Base-by-base conservation (phyloP, 805 yeast genomes). In the Scheffersomyces ergatensis region DNA sequence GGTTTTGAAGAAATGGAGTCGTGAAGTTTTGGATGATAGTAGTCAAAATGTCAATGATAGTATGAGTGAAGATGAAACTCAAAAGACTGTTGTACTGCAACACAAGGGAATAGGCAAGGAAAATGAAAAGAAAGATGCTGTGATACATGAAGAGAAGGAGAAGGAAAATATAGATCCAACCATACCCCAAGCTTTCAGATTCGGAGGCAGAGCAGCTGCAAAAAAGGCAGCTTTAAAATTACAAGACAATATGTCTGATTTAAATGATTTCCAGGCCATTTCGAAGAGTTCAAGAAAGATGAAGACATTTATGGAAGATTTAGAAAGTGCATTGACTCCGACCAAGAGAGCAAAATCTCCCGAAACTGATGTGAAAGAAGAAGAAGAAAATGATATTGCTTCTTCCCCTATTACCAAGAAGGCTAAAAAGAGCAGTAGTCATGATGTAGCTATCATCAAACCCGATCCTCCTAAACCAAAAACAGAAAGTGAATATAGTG, bases 161-260 rank as follows among this genome's bases (percentile, higher is more conserved):
- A 31, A 17, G 32, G 36, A 40, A 16, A 34, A 34, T 18, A 18
- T 11, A 20, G 13, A 14, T 14, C 29, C 23, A 14, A 34, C 29
- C 27, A 21, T 16, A 26, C 21, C n/a, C 21, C 32, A 27, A 18
- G 32, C 18, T 20, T 4, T 13, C 17, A 32, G 43, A 17, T 36
- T 29, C 17, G 34, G 43, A 12, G 62, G 74, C 2, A 58, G 86
- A 37, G 74, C 77, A 31, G 95, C 95, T 1, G 82, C 82, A 34
- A 71, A 73, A 30, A 78, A 73, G 50, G 95, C 95, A 0, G 82
- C 81, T 0, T 63, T 65, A 42, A 82, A 80, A 54, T 63, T 87
- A 13, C 92, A 83, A 50, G 74, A 74, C 9, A 80, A 82, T 55
- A 85, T 87, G 73, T 77, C 76, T 43, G 83, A 83, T 35, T 70